These are phyloP conservation scores for Aspergillus ustus DNA, from an alignment of 2,329 filamentous ascomycete species.

Conservation along the genomic window DNA sequence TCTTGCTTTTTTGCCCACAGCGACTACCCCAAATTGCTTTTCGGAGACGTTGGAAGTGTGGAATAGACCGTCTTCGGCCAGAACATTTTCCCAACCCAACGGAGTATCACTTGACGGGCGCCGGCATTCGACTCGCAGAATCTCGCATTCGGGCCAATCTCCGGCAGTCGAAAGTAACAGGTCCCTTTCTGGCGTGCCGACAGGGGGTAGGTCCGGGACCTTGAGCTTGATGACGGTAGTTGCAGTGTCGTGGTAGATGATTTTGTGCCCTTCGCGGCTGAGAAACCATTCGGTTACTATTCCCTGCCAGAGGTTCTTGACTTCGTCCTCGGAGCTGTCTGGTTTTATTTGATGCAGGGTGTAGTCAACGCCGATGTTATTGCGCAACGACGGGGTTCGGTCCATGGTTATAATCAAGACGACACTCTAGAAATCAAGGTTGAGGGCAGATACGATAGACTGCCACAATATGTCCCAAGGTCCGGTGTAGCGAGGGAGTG, in stretches of 20 bases:
- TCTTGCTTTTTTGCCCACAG: conserved; percentile 6
- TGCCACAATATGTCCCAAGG: no score
- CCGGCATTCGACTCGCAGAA: conserved; percentile 1
- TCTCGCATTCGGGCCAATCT: neutral
- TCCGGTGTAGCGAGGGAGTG: no score
- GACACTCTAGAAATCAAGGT: no score
- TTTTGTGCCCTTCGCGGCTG: conserved; percentile 1
- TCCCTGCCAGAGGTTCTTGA: neutral
- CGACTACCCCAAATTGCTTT: neutral
- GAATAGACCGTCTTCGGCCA: neutral
- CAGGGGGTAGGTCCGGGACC: neutral
- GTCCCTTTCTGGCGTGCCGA: no score
- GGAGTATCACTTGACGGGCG: neutral
- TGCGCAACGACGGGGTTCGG: no score
- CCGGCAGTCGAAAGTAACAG: no score
- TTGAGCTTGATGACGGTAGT: neutral
- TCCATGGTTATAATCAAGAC: no score
- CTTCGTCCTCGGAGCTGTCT: neutral
- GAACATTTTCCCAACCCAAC: neutral
- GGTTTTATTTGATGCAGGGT: neutral
- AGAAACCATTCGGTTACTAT: conserved; percentile 8
- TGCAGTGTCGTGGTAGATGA: neutral
- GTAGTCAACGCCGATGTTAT: conserved; percentile 1
- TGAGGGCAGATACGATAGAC: no score
- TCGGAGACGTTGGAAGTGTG: neutral